Evolutionary conservation across 1,284 basidiomycete species (phyloP), one percentile per base, ranked within the genome.

Genomic region (Fistulina hepatica): DNA sequence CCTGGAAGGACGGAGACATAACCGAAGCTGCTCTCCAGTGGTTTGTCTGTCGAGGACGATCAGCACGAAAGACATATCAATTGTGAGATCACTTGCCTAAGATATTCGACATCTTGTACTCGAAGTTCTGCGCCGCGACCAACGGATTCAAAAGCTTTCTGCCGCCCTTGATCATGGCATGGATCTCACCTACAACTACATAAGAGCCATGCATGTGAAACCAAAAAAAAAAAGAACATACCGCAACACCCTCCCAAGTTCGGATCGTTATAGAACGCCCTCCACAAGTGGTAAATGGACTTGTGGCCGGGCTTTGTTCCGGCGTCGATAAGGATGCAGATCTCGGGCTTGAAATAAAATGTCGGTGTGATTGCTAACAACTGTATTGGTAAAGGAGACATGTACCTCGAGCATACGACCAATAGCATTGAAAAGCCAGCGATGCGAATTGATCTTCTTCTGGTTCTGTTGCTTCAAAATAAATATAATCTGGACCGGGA

Each of bases 51-150:
- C 26, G 22, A 36, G 13, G 21, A 22, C 42, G 44, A 32, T 23
- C 49, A 38, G 15, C 15, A 41, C 20, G 28, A 26, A 16, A 30
- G n/a, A n/a, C n/a, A n/a, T n/a, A n/a, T n/a, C 4, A 41, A 15
- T 13, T 21, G 31, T 11, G 22, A 12, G 19, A 12, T 9, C n/a
- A 34, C 61, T 50, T 59, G 76, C 85, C 86, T 19, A 93, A 67
- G 51, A 95, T 94, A 58, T 93, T 93, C 25, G 86, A 91, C 85
- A 93, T 93, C 64, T 90, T 97, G 67, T 97, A 97, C 62, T 98
- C 94, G 52, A 98, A 97, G 61, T 97, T 97, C 59, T 97, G 94
- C 16, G 90, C 89, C 8, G 91, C 91, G 21, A 93, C 78, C 31
- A 97, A 68, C 10, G 94, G 94, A 52, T 97, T 98, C 44, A 97